Base-by-base conservation (phyloP, 352 stramenopile species). In the Pythium brachiatum region DNA sequence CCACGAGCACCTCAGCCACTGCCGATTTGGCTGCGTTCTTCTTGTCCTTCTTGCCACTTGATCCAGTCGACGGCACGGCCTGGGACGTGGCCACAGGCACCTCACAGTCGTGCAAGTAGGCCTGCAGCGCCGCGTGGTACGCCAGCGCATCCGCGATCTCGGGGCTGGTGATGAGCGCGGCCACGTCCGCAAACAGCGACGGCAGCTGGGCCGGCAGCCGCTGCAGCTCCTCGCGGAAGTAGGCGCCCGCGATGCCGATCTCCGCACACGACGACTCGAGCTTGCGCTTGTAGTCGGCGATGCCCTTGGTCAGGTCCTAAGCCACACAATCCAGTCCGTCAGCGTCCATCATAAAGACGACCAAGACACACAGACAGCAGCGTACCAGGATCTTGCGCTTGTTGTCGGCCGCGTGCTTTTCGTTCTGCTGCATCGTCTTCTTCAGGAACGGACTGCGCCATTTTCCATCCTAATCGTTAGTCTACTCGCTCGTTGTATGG, bases 381-480 rank as follows among this genome's bases (percentile, higher is more conserved):
- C 73, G 64, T 52, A 93, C 84, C 52, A 73, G 62, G 43, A 86
- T 81, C 62, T 94, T 94, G 59, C 81, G 76, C 53, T 90, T 90
- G 62, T 90, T 90, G 70, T 94, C 80, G 29, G 73, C 76, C 16
- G 90, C 72, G 57, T 91, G 81, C 53, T 94, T 94, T 20, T 94
- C 82, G 48, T 94, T 88, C 60, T 90, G 79, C 62, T 88, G 73
- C 32, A 92, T 90, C 18, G 75, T 75, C 39, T 88, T 92, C 50
- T 85, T 90, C 50, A 90, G 57, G 26, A 89, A 89, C 21, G 84
- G 84, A 62, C 84, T 94, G 29, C 29, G 29, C 5, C 29, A 34
- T 9, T 11, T 34, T 47, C 26, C 39, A 61, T 26, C 0, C 18
- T 20, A 56, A 41, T 21, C 2, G 20, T n/a, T 21, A n/a, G n/a